A percentile compares a stretch with the other conserved stretches of the same genome.
These are phyloP conservation scores for Apiotrichum mycotoxinovorans DNA, from an alignment of 1,284 basidiomycete genomes.

Conservation along the genomic window DNA sequence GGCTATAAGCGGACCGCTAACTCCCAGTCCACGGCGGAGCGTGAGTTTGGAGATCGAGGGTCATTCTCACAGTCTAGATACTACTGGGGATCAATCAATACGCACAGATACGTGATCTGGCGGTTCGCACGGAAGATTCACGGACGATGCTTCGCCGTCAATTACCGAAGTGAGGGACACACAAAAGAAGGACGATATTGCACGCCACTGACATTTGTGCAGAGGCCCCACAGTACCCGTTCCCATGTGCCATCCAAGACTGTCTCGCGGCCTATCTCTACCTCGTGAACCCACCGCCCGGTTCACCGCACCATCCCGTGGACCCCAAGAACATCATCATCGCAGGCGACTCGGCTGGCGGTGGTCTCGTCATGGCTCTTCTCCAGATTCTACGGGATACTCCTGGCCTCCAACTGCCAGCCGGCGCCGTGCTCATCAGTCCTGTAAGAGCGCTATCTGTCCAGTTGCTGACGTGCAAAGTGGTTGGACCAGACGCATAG, in stretches of 20 bases:
- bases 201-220: neutral
- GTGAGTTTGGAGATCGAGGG: slow-evolving; percentile 11
- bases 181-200: too few relatives aligned
- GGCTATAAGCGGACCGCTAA: slow-evolving; percentile 11
- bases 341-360: slow-evolving; percentile 91
- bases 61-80: slow-evolving; percentile 31
- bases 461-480: slow-evolving; percentile 16
- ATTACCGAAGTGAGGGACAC: slow-evolving; percentile 61
- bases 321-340: slow-evolving; percentile 74
- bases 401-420: slow-evolving; percentile 69
- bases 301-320: slow-evolving; percentile 69
- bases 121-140: slow-evolving; percentile 84
- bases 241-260: slow-evolving; percentile 91
- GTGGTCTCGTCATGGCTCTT: slow-evolving; percentile 77
- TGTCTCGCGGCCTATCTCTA: slow-evolving; percentile 75
- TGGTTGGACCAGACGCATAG: slow-evolving; percentile 84
- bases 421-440: slow-evolving; percentile 78
- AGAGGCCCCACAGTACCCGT: slow-evolving; percentile 87
- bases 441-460: slow-evolving; percentile 53
- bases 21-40: slow-evolving; percentile 60
- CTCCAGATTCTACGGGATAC: slow-evolving; percentile 89
- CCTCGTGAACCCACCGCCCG: slow-evolving; percentile 66
- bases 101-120: slow-evolving; percentile 70
- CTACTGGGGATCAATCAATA: slow-evolving; percentile 56
- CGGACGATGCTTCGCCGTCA: slow-evolving; percentile 82